Percentiles rank a stretch among this genome's conserved stretches.
Conservation (phyloP, 75 land plant genomes). For the Pinus albicaulis region DNA sequence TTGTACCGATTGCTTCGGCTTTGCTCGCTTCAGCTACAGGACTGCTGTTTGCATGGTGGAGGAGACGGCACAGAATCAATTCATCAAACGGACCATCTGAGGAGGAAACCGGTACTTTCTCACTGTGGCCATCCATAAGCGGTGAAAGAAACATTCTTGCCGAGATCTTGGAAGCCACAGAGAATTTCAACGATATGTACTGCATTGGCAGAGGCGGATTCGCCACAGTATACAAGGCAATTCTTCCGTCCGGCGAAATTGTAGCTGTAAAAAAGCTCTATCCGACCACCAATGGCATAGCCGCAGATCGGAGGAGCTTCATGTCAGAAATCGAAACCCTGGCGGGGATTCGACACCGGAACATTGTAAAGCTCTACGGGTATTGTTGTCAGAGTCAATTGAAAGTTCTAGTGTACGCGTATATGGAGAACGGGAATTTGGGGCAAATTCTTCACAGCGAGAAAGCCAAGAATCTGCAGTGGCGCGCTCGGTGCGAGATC, state of each 20-base stretch:
- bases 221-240: slow-evolving; percentile 51
- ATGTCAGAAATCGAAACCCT: slow-evolving; percentile 28
- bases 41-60: too few relatives aligned
- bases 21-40: slow-evolving; percentile 7
- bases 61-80: slow-evolving; percentile 5
- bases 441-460: slow-evolving; percentile 28
- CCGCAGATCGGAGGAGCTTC: slow-evolving; percentile 11
- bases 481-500: slow-evolving; percentile 33
- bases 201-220: slow-evolving; percentile 50
- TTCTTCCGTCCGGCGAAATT: slow-evolving; percentile 16
- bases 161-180: slow-evolving; percentile 40
- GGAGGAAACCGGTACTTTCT: slow-evolving; percentile 1
- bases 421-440: slow-evolving; percentile 44
- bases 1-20: slow-evolving; percentile 16
- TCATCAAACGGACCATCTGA: background rate
- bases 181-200: slow-evolving; percentile 29
- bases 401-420: slow-evolving; percentile 44
- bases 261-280: slow-evolving; percentile 41
- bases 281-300: background rate
- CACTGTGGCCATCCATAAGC: slow-evolving; percentile 8
- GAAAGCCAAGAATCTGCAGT: slow-evolving; percentile 20
- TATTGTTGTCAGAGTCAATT: slow-evolving; percentile 20
- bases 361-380: slow-evolving; percentile 48
- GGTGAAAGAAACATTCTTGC: slow-evolving; percentile 7
- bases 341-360: slow-evolving; percentile 51